These are phyloP conservation scores for Talaromyces sp. DNA, from an alignment of 2,329 filamentous ascomycete genomes.

Conservation along the genomic window DNA sequence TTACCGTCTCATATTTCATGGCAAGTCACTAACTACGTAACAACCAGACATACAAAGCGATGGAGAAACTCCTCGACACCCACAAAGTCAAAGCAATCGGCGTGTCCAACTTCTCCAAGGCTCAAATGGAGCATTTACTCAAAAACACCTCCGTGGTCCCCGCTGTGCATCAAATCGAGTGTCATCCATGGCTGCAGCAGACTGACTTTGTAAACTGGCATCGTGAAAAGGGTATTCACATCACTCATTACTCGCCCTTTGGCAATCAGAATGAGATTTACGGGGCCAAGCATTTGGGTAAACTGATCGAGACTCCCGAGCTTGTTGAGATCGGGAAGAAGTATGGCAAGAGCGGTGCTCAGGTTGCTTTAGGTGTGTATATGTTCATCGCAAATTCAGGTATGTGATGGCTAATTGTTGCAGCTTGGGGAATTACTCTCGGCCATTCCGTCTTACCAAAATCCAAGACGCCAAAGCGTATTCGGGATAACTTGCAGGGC, in stretches of 20 bases:
- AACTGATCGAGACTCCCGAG: constrained; percentile 52
- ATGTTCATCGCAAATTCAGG: no score
- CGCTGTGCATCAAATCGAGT: constrained; percentile 51
- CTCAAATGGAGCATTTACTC: constrained; percentile 48
- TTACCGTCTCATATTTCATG: not conserved
- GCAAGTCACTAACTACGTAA: no score
- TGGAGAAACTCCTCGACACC: constrained; percentile 42
- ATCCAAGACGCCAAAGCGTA: constrained; percentile 46
- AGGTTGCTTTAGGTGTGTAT: constrained; percentile 47
- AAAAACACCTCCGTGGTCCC: constrained; percentile 45
- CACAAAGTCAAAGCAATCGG: constrained; percentile 52
- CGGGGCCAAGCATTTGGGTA: constrained; percentile 42
- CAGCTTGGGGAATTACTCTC: constrained; percentile 53
- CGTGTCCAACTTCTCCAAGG: constrained; percentile 51
- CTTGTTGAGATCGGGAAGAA: constrained; percentile 52
- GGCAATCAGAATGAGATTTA: constrained; percentile 55
- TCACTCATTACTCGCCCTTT: constrained; percentile 55
- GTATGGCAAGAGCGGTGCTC: constrained; percentile 50
- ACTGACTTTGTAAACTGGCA: constrained; percentile 49
- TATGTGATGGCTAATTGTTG: not conserved
- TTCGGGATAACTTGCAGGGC: constrained; percentile 43
- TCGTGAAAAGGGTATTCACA: constrained; percentile 49
- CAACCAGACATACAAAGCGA: constrained; percentile 49
- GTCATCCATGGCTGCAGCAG: constrained; percentile 55
- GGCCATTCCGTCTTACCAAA: constrained; percentile 55